These are phyloP conservation scores for Clonostachys byssicola DNA, from an alignment of 2,329 filamentous ascomycete species.

Conservation along the genomic window DNA sequence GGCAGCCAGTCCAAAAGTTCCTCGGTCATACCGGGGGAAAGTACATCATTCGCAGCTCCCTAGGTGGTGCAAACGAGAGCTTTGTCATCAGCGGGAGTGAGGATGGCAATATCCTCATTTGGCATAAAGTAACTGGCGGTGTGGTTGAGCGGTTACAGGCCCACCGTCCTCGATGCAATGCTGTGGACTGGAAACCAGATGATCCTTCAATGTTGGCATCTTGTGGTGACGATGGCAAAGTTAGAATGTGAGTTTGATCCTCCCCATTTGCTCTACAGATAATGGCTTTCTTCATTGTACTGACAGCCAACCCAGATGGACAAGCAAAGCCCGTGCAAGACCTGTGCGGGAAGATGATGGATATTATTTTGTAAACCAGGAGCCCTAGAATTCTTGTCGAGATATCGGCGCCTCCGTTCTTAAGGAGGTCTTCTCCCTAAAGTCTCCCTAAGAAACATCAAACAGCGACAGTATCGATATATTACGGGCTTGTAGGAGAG, in stretches of 20 bases:
- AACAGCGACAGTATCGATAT: background rate
- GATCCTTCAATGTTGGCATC: slow-evolving; percentile 85
- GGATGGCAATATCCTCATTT: slow-evolving; percentile 75
- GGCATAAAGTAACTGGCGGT: slow-evolving; percentile 80
- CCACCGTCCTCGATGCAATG: slow-evolving; percentile 76
- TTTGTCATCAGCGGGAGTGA: slow-evolving; percentile 92
- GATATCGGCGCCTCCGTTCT: too few relatives aligned
- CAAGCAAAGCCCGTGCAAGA: background rate
- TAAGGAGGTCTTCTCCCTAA: too few relatives aligned
- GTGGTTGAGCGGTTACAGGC: slow-evolving; percentile 73
- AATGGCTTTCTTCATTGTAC: background rate
- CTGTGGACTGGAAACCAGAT: slow-evolving; percentile 82
- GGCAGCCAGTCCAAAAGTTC: slow-evolving; percentile 69
- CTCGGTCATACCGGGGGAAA: slow-evolving; percentile 70
- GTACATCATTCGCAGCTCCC: slow-evolving; percentile 76
- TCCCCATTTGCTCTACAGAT: too few relatives aligned
- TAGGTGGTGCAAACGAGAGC: slow-evolving; percentile 87
- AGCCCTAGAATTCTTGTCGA: background rate
- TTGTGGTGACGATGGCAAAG: slow-evolving; percentile 79
- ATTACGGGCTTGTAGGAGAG: background rate
- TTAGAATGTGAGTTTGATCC: slow-evolving; percentile 69
- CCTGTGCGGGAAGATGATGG: background rate
- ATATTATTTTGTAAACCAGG: background rate
- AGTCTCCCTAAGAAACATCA: background rate
- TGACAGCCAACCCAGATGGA: background rate